phyloP scores from a whole-genome alignment of 352 stramenopile species.

The Globisporangium radiosum region DNA sequence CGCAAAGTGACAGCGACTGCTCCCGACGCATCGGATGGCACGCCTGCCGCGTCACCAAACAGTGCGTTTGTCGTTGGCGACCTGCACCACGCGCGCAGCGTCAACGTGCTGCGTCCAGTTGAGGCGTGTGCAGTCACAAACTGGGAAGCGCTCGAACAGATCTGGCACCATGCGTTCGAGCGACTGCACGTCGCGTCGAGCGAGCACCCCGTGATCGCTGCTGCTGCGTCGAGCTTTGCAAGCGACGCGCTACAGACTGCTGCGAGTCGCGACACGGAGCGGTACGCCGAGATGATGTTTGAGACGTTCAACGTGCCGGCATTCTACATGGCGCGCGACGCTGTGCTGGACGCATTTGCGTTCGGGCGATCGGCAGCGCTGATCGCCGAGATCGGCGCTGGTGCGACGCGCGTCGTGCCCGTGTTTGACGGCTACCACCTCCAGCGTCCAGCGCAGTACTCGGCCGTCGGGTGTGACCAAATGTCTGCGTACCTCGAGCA shows the following conservation, averaged over 20 bases:
- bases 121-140: constrained; percentile 54
- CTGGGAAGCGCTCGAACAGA: constrained; percentile 83
- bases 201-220: constrained; percentile 76
- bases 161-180: constrained; percentile 78
- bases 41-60: neutral
- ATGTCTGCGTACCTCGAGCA: constrained; percentile 68
- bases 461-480: constrained; percentile 60
- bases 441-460: constrained; percentile 70
- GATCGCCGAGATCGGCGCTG: constrained; percentile 85
- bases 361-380: constrained; percentile 84
- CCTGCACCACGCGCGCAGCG: constrained; percentile 43
- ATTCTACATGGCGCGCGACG: constrained; percentile 89
- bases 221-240: constrained; percentile 63
- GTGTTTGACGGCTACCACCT: constrained; percentile 90
- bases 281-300: constrained; percentile 91
- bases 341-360: constrained; percentile 87
- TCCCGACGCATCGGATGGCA: no score
- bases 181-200: constrained; percentile 57
- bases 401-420: constrained; percentile 79
- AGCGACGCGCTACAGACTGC: constrained; percentile 59
- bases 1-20: constrained; percentile 7
- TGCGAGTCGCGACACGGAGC: constrained; percentile 49
- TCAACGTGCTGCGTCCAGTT: constrained; percentile 53
- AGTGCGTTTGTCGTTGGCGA: constrained; percentile 40
- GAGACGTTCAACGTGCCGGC: constrained; percentile 86